Conservation (phyloP, 1,139 yeast species). For the Hyphopichia pseudoburtonii region DNA sequence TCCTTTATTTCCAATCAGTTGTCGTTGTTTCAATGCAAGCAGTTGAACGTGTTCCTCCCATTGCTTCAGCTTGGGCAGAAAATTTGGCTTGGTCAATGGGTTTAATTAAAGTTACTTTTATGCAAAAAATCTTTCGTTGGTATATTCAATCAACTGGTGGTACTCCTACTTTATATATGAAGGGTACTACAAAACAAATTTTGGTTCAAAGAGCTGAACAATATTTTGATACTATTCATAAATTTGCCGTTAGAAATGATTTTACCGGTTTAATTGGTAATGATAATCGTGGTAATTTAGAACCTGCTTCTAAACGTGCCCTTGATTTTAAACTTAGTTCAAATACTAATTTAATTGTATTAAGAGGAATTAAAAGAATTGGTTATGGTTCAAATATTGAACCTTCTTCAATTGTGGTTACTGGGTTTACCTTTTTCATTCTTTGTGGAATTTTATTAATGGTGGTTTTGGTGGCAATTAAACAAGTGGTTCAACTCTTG, state of each 20-base stretch:
- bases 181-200: slow-evolving; percentile 57
- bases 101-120: slow-evolving; percentile 60
- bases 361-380: slow-evolving; percentile 74
- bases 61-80: slow-evolving; percentile 79
- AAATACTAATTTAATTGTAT: slow-evolving; percentile 51
- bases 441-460: slow-evolving; percentile 58
- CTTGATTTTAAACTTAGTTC: slow-evolving; percentile 35
- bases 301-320: slow-evolving; percentile 21
- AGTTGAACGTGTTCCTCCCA: slow-evolving; percentile 74
- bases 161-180: slow-evolving; percentile 58
- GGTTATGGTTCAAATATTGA: slow-evolving; percentile 70
- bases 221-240: slow-evolving; percentile 24
- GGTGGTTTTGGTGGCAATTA: slow-evolving; percentile 51
- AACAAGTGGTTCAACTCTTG: slow-evolving; percentile 49
- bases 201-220: slow-evolving; percentile 63
- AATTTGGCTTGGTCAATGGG: slow-evolving; percentile 89
- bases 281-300: neutral
- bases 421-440: slow-evolving; percentile 75
- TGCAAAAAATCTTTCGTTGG: slow-evolving; percentile 82
- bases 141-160: slow-evolving; percentile 82
- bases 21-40: slow-evolving; percentile 72
- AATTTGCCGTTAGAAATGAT: slow-evolving; percentile 15
- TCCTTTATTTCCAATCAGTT: slow-evolving; percentile 75
- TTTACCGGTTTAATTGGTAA: slow-evolving; percentile 3
- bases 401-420: slow-evolving; percentile 68